Evolutionary conservation across 2,329 filamentous ascomycete species (phyloP).

Genomic region (Albophoma yamanashiensis): DNA sequence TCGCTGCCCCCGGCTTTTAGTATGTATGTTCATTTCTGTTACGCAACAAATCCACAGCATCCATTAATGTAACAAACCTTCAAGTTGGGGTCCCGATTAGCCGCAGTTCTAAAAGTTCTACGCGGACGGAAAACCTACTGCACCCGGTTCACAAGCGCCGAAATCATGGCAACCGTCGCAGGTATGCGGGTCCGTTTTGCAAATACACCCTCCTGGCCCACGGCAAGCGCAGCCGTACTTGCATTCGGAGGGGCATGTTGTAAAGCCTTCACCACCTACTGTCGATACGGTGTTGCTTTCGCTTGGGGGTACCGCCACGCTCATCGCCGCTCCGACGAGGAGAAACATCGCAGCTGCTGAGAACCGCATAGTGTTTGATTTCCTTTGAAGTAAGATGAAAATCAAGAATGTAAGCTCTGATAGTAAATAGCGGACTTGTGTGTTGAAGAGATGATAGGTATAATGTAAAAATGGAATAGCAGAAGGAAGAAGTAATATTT

Average conservation of each 20-base stretch:
- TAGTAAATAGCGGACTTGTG: no score
- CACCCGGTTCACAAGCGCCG: neutral
- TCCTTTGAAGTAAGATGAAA: neutral
- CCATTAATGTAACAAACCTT: neutral
- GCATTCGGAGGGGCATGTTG: no score
- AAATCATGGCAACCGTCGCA: neutral
- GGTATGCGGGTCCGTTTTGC: neutral
- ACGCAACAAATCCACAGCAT: neutral
- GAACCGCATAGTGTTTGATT: neutral
- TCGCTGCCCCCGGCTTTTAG: no score
- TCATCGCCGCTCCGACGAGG: neutral
- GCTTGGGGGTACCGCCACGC: neutral
- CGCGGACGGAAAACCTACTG: neutral
- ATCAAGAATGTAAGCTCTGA: no score
- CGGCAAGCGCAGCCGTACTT: neutral
- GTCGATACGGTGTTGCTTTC: neutral
- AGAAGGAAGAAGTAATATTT: no score
- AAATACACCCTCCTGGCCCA: neutral
- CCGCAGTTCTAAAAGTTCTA: neutral
- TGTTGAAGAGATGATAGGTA: no score
- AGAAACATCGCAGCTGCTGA: neutral
- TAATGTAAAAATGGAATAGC: no score
- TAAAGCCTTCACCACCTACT: no score
- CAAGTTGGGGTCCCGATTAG: neutral
- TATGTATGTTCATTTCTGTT: no score